Evolutionary conservation across 1,139 yeast genomes (phyloP).

Genomic region (Zygosaccharomyces pseudobailii): DNA sequence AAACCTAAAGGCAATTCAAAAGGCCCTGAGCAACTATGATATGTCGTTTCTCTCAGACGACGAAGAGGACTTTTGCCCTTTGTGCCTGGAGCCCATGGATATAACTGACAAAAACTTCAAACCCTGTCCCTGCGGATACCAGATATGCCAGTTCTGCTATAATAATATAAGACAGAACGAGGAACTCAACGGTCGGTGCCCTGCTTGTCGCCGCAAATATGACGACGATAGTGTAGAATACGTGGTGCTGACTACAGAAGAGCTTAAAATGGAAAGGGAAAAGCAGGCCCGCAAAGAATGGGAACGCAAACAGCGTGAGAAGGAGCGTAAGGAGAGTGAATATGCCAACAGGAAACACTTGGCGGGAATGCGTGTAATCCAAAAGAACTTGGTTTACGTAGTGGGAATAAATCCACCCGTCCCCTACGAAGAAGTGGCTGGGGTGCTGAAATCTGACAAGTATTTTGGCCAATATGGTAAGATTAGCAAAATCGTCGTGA

Average conservation of each 20-base stretch:
- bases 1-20: constrained; percentile 28
- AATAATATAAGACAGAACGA: constrained; percentile 95
- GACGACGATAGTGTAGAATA: constrained; percentile 93
- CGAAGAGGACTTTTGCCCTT: constrained; percentile 53
- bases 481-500: constrained; percentile 89
- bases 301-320: constrained; percentile 83
- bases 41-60: constrained; percentile 34
- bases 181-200: constrained; percentile 91
- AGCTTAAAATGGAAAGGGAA: constrained; percentile 70
- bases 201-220: constrained; percentile 93
- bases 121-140: constrained; percentile 99
- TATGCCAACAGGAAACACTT: constrained; percentile 85
- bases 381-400: constrained; percentile 93
- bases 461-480: constrained; percentile 98
- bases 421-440: constrained; percentile 82
- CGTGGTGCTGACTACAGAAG: constrained; percentile 77
- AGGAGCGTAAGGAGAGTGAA: constrained; percentile 88
- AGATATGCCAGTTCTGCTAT: constrained; percentile 96
- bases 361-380: constrained; percentile 96
- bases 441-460: constrained; percentile 80
- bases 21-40: constrained; percentile 31
- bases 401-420: constrained; percentile 89
- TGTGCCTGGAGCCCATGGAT: constrained; percentile 97
- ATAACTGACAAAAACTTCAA: constrained; percentile 91
- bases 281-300: constrained; percentile 77